Conservation (phyloP, 202 grass and related monocot genomes). For the Brachypodium distachyon region DNA sequence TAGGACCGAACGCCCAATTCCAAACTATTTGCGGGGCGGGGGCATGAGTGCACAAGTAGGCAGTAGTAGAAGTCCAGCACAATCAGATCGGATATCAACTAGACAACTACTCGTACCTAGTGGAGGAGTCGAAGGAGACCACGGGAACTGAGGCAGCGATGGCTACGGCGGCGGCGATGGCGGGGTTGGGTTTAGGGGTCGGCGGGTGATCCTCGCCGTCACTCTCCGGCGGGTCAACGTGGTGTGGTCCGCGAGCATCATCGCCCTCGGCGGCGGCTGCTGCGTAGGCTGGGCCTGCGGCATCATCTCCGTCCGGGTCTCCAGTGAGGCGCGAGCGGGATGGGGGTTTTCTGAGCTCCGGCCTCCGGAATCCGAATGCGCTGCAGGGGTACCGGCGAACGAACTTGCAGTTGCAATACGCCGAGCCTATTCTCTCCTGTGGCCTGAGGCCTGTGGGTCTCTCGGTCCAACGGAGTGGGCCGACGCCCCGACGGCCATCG, state of each 20-base stretch:
- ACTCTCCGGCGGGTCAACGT: conserved; percentile 81
- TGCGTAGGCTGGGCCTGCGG: conserved; percentile 23
- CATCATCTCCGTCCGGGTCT: conserved; percentile 4
- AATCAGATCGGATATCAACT: neutral
- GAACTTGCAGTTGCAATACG: too few species aligned
- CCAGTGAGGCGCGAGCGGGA: neutral
- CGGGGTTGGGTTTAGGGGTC: conserved; percentile 21
- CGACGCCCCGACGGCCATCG: too few species aligned
- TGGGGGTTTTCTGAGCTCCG: neutral
- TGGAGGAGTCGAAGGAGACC: neutral
- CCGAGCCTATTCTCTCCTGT: neutral
- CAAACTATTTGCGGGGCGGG: conserved; percentile 5
- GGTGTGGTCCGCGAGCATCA: conserved; percentile 56
- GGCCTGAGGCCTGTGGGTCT: too few species aligned
- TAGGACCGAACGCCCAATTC: conserved; percentile 3
- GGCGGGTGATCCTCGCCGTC: conserved; percentile 66
- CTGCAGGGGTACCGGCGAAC: neutral
- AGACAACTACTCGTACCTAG: neutral
- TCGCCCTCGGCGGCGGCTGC: conserved; percentile 32
- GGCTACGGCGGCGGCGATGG: neutral
- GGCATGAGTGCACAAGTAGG: neutral
- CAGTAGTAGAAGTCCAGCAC: neutral
- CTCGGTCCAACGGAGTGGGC: neutral
- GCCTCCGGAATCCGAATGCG: neutral
- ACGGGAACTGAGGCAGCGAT: neutral